A percentile compares a stretch with the other conserved stretches of the same genome.
phyloP scores from a whole-genome alignment of 306 rosid genomes.

The Quercus aquifolioides region DNA sequence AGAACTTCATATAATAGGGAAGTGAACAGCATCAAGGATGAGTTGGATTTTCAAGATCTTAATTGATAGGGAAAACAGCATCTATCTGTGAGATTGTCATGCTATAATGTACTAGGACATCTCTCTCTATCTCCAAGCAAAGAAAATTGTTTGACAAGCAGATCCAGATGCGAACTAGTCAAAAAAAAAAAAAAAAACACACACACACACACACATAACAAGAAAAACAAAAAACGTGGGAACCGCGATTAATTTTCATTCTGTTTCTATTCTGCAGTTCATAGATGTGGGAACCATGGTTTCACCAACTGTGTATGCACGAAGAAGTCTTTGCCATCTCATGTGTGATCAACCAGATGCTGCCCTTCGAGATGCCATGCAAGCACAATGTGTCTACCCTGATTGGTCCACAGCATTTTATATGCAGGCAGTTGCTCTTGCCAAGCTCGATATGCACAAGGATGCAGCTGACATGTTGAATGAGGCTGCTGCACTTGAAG shows the following conservation, averaged over 20 bases:
- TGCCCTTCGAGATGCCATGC: conserved; percentile 83
- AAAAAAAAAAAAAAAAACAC: background rate
- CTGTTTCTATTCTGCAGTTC: conserved; percentile 36
- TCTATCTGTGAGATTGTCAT: too few species aligned
- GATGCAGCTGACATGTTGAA: conserved; percentile 72
- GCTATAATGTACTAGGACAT: too few species aligned
- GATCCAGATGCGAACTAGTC: background rate
- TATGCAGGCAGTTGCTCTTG: conserved; percentile 87
- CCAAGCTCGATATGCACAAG: conserved; percentile 73
- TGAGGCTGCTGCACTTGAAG: conserved; percentile 72
- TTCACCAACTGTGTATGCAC: conserved; percentile 67
- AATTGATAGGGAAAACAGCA: too few species aligned
- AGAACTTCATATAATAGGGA: background rate
- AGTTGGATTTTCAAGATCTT: background rate
- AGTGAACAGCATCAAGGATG: background rate
- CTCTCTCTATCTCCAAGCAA: too few species aligned
- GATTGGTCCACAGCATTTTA: conserved; percentile 84
- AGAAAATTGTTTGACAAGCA: too few species aligned
- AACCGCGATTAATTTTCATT: background rate
- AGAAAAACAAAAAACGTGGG: too few species aligned
- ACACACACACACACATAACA: too few species aligned
- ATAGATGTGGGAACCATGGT: conserved; percentile 68
- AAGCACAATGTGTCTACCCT: conserved; percentile 73
- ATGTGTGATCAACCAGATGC: conserved; percentile 79
- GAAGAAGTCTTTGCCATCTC: conserved; percentile 67